Percentiles rank a stretch among this genome's conserved stretches.
These are phyloP conservation scores for Sarcodon aspratus DNA, from an alignment of 768 basidiomycete species.

Conservation along the genomic window DNA sequence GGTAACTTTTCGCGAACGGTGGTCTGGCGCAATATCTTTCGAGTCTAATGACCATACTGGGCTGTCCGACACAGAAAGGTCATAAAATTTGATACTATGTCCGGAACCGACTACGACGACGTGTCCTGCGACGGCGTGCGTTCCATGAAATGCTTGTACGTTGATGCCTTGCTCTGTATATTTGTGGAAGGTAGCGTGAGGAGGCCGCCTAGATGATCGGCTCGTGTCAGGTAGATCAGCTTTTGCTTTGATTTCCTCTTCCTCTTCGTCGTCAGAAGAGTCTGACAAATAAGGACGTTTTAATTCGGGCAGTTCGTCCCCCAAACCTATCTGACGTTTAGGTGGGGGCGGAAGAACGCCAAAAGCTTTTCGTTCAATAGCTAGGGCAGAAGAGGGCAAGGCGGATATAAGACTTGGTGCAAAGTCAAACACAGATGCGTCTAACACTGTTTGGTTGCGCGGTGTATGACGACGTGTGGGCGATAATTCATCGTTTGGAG, in stretches of 20 bases:
- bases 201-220: constrained; percentile 47
- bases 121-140: constrained; percentile 44
- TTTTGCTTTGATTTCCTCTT: constrained; percentile 34
- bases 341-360: constrained; percentile 52
- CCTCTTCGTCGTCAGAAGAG: constrained; percentile 43
- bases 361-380: constrained; percentile 14
- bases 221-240: constrained; percentile 60
- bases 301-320: constrained; percentile 62
- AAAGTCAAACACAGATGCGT: constrained; percentile 1
- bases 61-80: constrained; percentile 34
- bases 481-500: constrained; percentile 5
- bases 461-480: constrained; percentile 3
- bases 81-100: constrained; percentile 54
- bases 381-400: constrained; percentile 1
- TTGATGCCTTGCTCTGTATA: constrained; percentile 40
- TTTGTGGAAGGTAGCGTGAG: constrained; percentile 18
- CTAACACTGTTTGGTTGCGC: constrained; percentile 7
- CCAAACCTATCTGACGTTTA: constrained; percentile 56
- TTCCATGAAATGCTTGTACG: constrained; percentile 41
- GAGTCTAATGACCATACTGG: constrained; percentile 45
- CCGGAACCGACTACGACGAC: constrained; percentile 44
- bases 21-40: constrained; percentile 39
- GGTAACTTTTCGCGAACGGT: constrained; percentile 32
- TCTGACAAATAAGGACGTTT: constrained; percentile 30
- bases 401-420: constrained; percentile 1